phyloP scores from a whole-genome alignment of 257 asterid genomes.

The Penstemon barbatus region DNA sequence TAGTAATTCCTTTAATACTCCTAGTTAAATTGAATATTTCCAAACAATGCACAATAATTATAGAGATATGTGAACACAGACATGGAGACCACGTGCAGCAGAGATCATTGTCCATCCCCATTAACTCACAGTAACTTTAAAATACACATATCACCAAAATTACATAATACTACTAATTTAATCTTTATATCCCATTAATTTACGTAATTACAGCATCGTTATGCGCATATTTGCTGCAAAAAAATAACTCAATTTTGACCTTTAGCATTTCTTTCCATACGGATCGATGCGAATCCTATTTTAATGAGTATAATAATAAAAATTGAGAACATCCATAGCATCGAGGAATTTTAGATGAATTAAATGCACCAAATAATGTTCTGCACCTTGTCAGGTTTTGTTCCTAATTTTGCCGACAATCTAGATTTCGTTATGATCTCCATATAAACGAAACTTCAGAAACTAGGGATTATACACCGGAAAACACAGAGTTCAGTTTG shows the following conservation, averaged over 20 bases:
- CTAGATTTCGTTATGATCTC: slow-evolving; percentile 31
- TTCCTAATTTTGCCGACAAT: slow-evolving; percentile 34
- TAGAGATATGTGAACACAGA: slow-evolving; percentile 29
- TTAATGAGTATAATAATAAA: slow-evolving; percentile 2
- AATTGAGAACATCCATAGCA: slow-evolving; percentile 17
- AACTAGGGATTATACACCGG: slow-evolving; percentile 4
- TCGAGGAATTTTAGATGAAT: slow-evolving; percentile 29
- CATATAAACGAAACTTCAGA: slow-evolving; percentile 33
- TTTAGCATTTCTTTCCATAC: slow-evolving; percentile 22
- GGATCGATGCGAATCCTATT: slow-evolving; percentile 30
- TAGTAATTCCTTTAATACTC: too few relatives aligned
- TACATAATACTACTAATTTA: slow-evolving; percentile 6
- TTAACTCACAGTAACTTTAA: slow-evolving; percentile 40
- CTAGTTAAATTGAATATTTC: too few relatives aligned
- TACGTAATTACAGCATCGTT: slow-evolving; percentile 28
- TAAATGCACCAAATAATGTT: slow-evolving; percentile 31
- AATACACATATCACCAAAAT: slow-evolving; percentile 31
- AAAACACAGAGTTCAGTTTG: slow-evolving; percentile 1
- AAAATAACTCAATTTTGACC: slow-evolving; percentile 26
- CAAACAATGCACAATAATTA: slow-evolving; percentile 33
- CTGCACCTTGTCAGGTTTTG: slow-evolving; percentile 33
- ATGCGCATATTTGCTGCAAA: slow-evolving; percentile 21
- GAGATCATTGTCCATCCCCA: slow-evolving; percentile 69
- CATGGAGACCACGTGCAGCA: slow-evolving; percentile 50
- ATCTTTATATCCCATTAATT: slow-evolving; percentile 16